Base-by-base conservation (phyloP, 495 filamentous ascomycete species). In the Podospora pseudopauciseta region DNA sequence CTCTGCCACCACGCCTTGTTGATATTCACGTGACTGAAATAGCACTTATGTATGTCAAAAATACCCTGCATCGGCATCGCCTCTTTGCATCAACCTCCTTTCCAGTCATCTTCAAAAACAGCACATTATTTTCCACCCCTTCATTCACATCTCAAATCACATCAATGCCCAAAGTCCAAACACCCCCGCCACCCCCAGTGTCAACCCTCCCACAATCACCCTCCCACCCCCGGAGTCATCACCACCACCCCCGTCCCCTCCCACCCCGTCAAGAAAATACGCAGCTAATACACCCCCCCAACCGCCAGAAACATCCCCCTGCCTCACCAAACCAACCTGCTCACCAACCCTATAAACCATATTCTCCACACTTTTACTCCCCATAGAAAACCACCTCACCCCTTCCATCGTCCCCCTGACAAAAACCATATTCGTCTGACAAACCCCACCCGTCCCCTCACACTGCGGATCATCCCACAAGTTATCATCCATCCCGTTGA, bases 381-480 rank as follows among this genome's bases (percentile, higher is more conserved):
- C 77, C n/a, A 80, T 70, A 5, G 79, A 79, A 65, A 81, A 85
- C 71, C 80, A 79, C 62, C 76, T 80, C 30, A 81, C 63, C 16
- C 66, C 57, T 16, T 70, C 23, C 23, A 23, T 67, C 3, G 74
- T 76, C n/a, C 72, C 73, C 18, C 69, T 30, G 13, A 83, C 72
- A 15, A 74, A 78, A 63, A 79, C 75, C 67, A 78, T 77, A 59
- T 84, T 84, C 56, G 70, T 72, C 73, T 85, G 82, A 60, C 80
- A 85, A 6, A 75, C 68, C 4, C 74, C 76, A n/a, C 72, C 68
- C 32, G 69, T 69, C 5, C 27, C 53, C 0, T 44, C 58, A 60
- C 71, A 78, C 49, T 69, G 44, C 16, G 71, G 64, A 20, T 72
- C 70, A 16, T 11, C 60, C 62, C 70, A 75, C 54, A 28, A 26